Evolutionary conservation across 108 stramenopile genomes (phyloP).

Genomic region (Aurantiochytrium sp.): DNA sequence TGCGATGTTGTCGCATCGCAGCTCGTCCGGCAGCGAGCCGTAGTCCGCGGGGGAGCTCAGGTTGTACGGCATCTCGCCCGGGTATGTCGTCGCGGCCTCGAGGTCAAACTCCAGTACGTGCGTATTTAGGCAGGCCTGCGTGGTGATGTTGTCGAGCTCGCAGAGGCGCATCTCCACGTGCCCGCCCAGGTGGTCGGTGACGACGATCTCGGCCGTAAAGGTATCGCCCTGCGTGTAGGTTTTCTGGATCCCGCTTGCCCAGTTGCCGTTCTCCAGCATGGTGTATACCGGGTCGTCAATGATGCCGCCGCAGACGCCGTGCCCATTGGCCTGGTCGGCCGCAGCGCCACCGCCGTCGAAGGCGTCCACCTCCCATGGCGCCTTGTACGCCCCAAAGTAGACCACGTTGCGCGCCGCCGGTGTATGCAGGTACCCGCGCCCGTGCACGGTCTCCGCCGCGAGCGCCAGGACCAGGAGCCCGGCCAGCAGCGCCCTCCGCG

Average conservation of each 20-base stretch:
- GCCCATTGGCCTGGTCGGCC: conserved; percentile 76
- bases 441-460: background rate
- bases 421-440: background rate
- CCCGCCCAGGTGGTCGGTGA: background rate
- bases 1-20: background rate
- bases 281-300: background rate
- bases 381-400: background rate
- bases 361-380: conserved; percentile 68
- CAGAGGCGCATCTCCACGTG: background rate
- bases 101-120: background rate
- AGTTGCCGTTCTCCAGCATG: background rate
- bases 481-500: background rate
- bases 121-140: background rate
- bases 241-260: background rate
- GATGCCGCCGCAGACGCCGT: conserved; percentile 7
- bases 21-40: background rate
- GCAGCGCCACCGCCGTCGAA: conserved; percentile 80
- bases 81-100: background rate
- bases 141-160: background rate
- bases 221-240: background rate
- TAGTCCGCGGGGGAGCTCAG: background rate
- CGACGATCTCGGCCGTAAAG: background rate
- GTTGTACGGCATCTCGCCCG: background rate
- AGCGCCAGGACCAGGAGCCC: background rate
- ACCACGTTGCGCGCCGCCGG: background rate